Evolutionary conservation across 768 basidiomycete species (phyloP).

Genomic region (Suillus subaureus): DNA sequence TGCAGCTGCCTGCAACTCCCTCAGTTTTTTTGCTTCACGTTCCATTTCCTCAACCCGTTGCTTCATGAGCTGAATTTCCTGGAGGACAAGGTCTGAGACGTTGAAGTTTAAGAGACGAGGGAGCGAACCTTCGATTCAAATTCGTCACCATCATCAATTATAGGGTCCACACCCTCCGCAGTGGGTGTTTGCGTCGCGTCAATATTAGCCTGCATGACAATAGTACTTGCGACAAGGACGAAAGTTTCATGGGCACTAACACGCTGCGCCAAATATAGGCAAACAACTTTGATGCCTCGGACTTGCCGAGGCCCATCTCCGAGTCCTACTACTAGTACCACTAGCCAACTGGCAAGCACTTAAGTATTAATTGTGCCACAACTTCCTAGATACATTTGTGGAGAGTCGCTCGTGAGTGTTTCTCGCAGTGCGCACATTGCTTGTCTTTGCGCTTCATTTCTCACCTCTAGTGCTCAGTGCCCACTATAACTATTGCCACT

Average conservation of each 20-base stretch:
- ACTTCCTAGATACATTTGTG: neutral
- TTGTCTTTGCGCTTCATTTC: neutral
- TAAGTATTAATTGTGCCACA: neutral
- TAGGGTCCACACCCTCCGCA: conserved; percentile 33
- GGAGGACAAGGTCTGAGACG: conserved; percentile 24
- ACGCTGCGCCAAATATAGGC: conserved; percentile 26
- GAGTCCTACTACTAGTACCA: neutral
- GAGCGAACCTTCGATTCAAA: conserved; percentile 58
- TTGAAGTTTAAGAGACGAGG: conserved; percentile 11
- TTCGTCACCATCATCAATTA: conserved; percentile 62
- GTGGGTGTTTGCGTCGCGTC: conserved; percentile 44
- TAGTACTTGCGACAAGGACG: conserved; percentile 17
- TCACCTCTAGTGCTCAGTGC: neutral
- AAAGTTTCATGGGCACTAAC: conserved; percentile 26
- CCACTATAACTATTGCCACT: neutral
- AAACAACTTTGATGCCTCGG: conserved; percentile 18
- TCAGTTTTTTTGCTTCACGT: conserved; percentile 82
- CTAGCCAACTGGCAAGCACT: neutral
- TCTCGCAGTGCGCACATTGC: neutral
- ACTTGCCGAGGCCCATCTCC: neutral
- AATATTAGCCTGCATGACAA: conserved; percentile 54
- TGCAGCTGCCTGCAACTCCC: conserved; percentile 83
- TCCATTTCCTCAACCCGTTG: conserved; percentile 94
- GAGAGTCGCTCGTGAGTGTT: neutral
- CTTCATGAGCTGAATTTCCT: conserved; percentile 92